These are phyloP conservation scores for Fagopyrum esculentum DNA, from an alignment of 148 eudicot species.

Conservation along the genomic window DNA sequence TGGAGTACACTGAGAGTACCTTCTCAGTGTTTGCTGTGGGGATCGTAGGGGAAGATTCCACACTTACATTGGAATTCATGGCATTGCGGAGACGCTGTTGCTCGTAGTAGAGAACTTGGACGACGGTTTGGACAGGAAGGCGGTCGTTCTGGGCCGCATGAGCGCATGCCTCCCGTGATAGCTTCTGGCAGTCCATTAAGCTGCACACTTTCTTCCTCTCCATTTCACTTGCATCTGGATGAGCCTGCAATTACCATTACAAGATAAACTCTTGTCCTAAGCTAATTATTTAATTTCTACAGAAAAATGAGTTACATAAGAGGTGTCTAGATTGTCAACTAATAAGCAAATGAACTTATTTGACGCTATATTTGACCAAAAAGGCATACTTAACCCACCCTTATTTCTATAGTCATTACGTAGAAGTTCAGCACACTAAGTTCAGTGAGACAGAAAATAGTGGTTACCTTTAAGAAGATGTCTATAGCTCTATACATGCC, in stretches of 20 bases:
- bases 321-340: no score
- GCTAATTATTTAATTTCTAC: no score
- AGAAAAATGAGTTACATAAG: no score
- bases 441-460: background rate
- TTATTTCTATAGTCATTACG: no score
- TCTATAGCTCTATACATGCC: conserved; percentile 89
- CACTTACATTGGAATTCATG: conserved; percentile 23
- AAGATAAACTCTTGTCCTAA: background rate
- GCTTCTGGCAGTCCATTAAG: conserved; percentile 87
- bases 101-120: conserved; percentile 88
- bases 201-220: conserved; percentile 88
- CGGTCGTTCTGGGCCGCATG: conserved; percentile 94
- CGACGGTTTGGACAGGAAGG: conserved; percentile 85
- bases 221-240: conserved; percentile 62
- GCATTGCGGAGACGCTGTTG: conserved; percentile 73
- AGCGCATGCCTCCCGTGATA: conserved; percentile 90
- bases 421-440: no score
- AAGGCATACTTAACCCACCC: no score
- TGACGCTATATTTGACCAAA: no score
- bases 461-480: conserved; percentile 72
- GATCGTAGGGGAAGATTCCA: conserved; percentile 24
- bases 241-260: conserved; percentile 43
- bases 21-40: conserved; percentile 19
- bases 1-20: conserved; percentile 15
- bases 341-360: no score